Evolutionary conservation across 495 filamentous ascomycete genomes (phyloP).

Genomic region (Penicillium samsonianum): DNA sequence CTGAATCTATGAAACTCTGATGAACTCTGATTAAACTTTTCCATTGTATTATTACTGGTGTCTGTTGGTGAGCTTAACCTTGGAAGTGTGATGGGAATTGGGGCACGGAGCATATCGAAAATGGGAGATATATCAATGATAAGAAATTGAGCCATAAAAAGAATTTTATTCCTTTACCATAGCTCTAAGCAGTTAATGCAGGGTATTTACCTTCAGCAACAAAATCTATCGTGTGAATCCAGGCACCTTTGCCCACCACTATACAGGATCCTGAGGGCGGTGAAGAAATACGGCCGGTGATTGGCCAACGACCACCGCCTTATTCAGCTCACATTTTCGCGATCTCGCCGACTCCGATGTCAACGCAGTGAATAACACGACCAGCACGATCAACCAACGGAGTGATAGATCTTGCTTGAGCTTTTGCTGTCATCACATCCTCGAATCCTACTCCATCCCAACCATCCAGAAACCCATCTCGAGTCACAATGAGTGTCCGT

Average conservation of each 20-base stretch:
- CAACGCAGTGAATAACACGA: conserved; percentile 20
- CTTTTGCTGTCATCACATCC: conserved; percentile 9
- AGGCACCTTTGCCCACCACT: background rate
- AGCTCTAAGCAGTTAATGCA: background rate
- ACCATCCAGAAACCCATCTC: conserved; percentile 6
- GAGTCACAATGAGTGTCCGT: conserved; percentile 45
- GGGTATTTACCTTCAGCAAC: background rate
- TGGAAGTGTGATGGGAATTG: conserved; percentile 5
- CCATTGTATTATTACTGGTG: conserved; percentile 20
- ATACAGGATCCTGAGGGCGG: background rate
- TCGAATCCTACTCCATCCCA: background rate
- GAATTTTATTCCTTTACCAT: background rate
- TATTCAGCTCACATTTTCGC: conserved; percentile 43
- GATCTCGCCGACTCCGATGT: conserved; percentile 22
- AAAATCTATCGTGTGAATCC: background rate
- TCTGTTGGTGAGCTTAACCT: conserved; percentile 1
- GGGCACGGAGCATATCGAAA: background rate
- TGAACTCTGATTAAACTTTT: background rate
- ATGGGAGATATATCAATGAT: background rate
- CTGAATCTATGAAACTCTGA: conserved; percentile 1
- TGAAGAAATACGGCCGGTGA: background rate
- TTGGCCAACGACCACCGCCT: conserved; percentile 13
- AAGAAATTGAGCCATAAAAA: background rate
- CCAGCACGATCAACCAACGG: conserved; percentile 17
- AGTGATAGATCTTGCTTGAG: conserved; percentile 15